Evolutionary conservation across 768 basidiomycete species (phyloP).

Genomic region (Lentinula lateritia): DNA sequence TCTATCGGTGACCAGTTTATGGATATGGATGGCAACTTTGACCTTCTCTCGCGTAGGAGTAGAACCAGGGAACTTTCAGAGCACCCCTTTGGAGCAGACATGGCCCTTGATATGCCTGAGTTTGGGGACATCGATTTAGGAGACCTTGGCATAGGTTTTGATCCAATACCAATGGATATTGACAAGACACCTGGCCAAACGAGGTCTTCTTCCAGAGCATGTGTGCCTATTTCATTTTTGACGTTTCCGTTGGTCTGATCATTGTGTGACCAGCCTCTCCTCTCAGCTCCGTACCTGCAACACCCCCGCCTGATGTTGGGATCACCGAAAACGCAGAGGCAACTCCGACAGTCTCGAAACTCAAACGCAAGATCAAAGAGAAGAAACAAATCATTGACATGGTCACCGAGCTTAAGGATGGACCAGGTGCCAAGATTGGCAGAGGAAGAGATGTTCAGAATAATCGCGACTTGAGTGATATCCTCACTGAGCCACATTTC

Average conservation of each 20-base stretch:
- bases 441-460: slow-evolving; percentile 46
- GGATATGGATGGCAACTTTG: slow-evolving; percentile 42
- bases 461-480: slow-evolving; percentile 55
- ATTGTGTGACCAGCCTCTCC: slow-evolving; percentile 53
- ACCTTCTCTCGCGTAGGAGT: slow-evolving; percentile 54
- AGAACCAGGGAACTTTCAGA: slow-evolving; percentile 62
- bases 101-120: slow-evolving; percentile 39
- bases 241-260: not conserved
- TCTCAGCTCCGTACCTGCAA: slow-evolving; percentile 66
- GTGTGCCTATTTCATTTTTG: slow-evolving; percentile 33
- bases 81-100: slow-evolving; percentile 55
- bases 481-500: slow-evolving; percentile 76
- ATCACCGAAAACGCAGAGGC: slow-evolving; percentile 10
- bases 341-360: slow-evolving; percentile 28
- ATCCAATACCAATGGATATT: slow-evolving; percentile 34
- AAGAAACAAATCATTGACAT: slow-evolving; percentile 89
- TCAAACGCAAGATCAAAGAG: slow-evolving; percentile 53
- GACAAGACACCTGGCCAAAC: slow-evolving; percentile 57
- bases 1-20: slow-evolving; percentile 62
- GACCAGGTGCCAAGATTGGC: slow-evolving; percentile 52
- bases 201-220: slow-evolving; percentile 60
- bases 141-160: slow-evolving; percentile 60
- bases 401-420: slow-evolving; percentile 78
- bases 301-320: slow-evolving; percentile 66
- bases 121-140: slow-evolving; percentile 12